Base-by-base conservation (phyloP, 2,329 filamentous ascomycete genomes). In the Didymellaceae sp. region DNA sequence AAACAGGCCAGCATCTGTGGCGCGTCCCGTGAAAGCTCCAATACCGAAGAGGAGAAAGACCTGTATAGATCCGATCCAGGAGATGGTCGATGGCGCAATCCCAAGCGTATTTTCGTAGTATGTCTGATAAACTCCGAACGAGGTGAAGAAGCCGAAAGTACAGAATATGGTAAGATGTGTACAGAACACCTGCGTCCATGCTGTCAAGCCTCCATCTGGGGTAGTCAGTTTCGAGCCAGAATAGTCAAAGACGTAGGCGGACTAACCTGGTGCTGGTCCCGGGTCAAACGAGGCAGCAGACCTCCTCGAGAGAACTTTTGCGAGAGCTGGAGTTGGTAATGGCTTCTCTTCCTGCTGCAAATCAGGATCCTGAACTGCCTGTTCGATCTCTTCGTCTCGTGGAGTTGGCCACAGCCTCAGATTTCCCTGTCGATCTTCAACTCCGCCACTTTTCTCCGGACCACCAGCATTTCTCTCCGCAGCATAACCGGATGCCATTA, bases 91-190 rank as follows among this genome's bases (percentile, higher is more conserved):
- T 3, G 67, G 62, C 16, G 77, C 63, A 14, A 67, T 67, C 5
- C 59, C 58, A 35, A 61, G 81, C 51, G 34, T 70, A 54, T 59
- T 74, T 61, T 25, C 72, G 54, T 84, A 85, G 64, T 80, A 79
- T 3, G 77, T 76, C 53, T 85, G 81, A 47, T 82, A 85, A 3
- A 80, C 77, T 3, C 82, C 82, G 52, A 82, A 84, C n/a, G 78
- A 78, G 34, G 77, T 79, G 60, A 80, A 75, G 51, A 78, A 80
- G 4, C 55, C 74, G 77, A 83, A 86, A 1, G 82, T 82, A 57
- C 80, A 83, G 65, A 84, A 81, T 58, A 82, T 80, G 35, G 83
- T 74, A 38, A 81, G 68, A 59, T 67, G 65, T 2, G 82, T 82
- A 2, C 73, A 77, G 9, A 82, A 72, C 2, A 76, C 73, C 59